phyloP scores from a whole-genome alignment of 2,329 filamentous ascomycete genomes.

The Aspergillus fijiensis region DNA sequence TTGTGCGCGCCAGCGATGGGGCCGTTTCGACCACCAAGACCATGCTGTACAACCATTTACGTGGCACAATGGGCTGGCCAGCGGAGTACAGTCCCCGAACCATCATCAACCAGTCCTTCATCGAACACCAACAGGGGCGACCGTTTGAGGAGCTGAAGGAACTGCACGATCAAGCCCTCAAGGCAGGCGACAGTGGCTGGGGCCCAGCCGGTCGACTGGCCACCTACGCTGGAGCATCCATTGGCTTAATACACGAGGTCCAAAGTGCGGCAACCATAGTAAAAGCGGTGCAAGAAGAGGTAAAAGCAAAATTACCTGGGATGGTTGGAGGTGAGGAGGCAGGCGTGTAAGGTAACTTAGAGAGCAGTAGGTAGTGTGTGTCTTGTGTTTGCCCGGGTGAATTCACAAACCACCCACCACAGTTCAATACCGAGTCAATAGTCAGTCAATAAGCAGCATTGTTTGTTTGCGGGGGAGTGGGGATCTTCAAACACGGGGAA shows the following conservation, averaged over 20 bases:
- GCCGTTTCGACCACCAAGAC: constrained; percentile 53
- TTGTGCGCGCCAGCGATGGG: constrained; percentile 53
- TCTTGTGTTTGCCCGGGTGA: no score
- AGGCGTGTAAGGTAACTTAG: no score
- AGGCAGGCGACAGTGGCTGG: constrained; percentile 48
- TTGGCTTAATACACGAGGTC: constrained; percentile 48
- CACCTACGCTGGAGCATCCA: constrained; percentile 51
- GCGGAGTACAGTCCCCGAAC: constrained; percentile 58
- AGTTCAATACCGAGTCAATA: no score
- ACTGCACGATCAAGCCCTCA: constrained; percentile 43
- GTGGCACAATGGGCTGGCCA: constrained; percentile 62
- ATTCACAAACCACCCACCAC: no score
- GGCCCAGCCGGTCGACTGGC: constrained; percentile 50
- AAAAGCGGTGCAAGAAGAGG: constrained; percentile 11
- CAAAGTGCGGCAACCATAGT: constrained; percentile 44
- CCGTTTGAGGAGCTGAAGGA: constrained; percentile 49
- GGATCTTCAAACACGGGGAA: background rate
- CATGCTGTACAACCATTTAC: constrained; percentile 54
- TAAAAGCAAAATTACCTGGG: background rate
- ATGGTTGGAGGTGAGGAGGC: no score
- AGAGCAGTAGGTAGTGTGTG: no score
- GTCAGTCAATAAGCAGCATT: no score
- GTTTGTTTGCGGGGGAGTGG: no score
- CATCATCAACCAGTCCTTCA: constrained; percentile 57
- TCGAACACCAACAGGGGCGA: constrained; percentile 44